Conservation (phyloP, 2,329 filamentous ascomycete genomes). For the Helicocarpus griseus region DNA sequence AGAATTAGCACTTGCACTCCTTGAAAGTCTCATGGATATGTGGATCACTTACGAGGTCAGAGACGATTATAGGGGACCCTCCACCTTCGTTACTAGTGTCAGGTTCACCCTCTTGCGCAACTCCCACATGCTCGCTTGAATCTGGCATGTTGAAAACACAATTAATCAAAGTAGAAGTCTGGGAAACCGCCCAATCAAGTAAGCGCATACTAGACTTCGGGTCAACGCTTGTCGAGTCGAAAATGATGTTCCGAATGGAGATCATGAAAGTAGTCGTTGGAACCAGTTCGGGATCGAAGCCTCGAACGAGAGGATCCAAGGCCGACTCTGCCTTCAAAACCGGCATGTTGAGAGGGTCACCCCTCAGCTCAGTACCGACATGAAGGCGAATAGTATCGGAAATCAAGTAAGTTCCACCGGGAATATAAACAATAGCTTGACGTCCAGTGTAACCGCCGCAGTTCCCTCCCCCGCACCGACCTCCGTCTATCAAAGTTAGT, state of each 20-base stretch:
- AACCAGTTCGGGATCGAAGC: slow-evolving; percentile 74
- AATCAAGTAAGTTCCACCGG: background rate
- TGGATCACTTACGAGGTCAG: background rate
- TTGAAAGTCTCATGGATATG: background rate
- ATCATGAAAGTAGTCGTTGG: slow-evolving; percentile 43
- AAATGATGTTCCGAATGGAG: slow-evolving; percentile 69
- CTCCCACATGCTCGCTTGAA: slow-evolving; percentile 60
- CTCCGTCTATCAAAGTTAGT: background rate
- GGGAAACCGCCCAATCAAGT: slow-evolving; percentile 68
- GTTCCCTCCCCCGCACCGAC: background rate
- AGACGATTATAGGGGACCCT: slow-evolving; percentile 33
- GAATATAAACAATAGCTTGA: background rate
- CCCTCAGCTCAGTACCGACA: background rate
- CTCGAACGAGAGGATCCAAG: slow-evolving; percentile 75
- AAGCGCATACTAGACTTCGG: slow-evolving; percentile 56
- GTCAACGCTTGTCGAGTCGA: slow-evolving; percentile 58
- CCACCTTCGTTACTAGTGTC: slow-evolving; percentile 66
- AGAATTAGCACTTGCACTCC: slow-evolving; percentile 34
- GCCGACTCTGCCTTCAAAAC: background rate
- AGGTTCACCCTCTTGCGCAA: slow-evolving; percentile 64
- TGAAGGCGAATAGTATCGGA: background rate
- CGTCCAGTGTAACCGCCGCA: background rate
- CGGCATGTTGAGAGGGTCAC: background rate
- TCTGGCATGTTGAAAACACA: background rate
- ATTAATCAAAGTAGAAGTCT: slow-evolving; percentile 56